These are phyloP conservation scores for Colletotrichum tropicale DNA, from an alignment of 2,329 filamentous ascomycete species.

Conservation along the genomic window DNA sequence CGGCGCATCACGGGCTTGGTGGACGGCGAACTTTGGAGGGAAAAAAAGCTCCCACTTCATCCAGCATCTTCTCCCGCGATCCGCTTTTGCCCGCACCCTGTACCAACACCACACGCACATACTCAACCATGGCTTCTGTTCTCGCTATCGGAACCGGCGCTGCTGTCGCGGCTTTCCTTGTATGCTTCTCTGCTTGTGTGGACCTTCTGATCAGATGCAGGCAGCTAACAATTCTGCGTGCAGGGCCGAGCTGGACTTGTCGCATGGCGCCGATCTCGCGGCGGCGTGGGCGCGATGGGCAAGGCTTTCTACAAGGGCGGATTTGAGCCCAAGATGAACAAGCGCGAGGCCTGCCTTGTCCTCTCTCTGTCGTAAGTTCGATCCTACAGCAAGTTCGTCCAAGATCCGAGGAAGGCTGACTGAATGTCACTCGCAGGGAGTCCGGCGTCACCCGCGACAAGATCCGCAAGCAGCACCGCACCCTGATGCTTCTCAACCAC, in stretches of 20 bases:
- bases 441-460: constrained; percentile 88
- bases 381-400: neutral
- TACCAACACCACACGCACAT: neutral
- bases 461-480: constrained; percentile 92
- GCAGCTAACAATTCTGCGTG: neutral
- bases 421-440: constrained; percentile 62
- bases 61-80: neutral
- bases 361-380: constrained; percentile 82
- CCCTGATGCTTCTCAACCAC: constrained; percentile 96
- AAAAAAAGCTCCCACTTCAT: neutral
- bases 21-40: neutral
- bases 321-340: constrained; percentile 95
- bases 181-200: constrained; percentile 30
- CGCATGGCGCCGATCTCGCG: constrained; percentile 82
- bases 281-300: constrained; percentile 79
- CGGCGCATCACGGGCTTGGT: neutral
- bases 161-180: constrained; percentile 57
- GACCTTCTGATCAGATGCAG: neutral
- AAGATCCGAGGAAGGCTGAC: neutral
- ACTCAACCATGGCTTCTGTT: constrained; percentile 42
- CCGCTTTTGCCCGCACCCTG: neutral
- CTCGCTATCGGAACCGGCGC: constrained; percentile 52
- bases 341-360: constrained; percentile 88
- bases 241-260: constrained; percentile 93
- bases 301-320: constrained; percentile 97